Base-by-base conservation (phyloP, 225 moss, liverwort and hornwort genomes). In the Pleurozium schreberi region DNA sequence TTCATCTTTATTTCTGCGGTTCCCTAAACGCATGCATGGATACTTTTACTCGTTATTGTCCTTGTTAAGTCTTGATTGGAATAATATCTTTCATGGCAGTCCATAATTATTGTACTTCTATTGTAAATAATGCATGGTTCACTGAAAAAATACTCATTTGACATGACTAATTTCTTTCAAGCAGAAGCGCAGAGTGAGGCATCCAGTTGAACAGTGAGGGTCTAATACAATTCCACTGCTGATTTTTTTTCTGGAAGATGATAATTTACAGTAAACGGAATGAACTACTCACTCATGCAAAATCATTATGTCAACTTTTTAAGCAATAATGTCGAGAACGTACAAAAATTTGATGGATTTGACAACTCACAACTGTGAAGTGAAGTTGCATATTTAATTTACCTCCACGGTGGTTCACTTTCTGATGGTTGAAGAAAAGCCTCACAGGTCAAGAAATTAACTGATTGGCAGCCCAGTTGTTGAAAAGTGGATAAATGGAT, bases 141-240 rank as follows among this genome's bases (percentile, higher is more conserved):
- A 73, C 4, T 15, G 33, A 15, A 22, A n/a, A 20, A 73, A 34
- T 11, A 14, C 4, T 43, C 43, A 3, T 85, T 43, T 43, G 36
- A 59, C 11, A 5, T 12, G 23, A 23, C 34, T 16, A 58, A 59
- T 40, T 27, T 80, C 27, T 79, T 59, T 61, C 34, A 23, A 49
- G 61, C 61, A 38, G 12, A 74, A 70, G 22, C 8, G 3, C 3
- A 26, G 13, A 50, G 50, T 13, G 5, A 8, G 9, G 4, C 13
- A 13, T 34, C 22, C 34, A 22, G 21, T 52, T 34, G 34, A 22
- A 8, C 5, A 34, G 20, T 50, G 33, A 20, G 20, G 4, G 34
- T 12, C 12, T 7, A 33, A 50, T 4, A 1, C 0, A 3, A 21
- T 34, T 50, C 0, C 3, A 34, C 8, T 34, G 21, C 14, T 52